These are phyloP conservation scores for Diaporthe humulicola DNA, from an alignment of 2,329 filamentous ascomycete genomes.

Conservation along the genomic window DNA sequence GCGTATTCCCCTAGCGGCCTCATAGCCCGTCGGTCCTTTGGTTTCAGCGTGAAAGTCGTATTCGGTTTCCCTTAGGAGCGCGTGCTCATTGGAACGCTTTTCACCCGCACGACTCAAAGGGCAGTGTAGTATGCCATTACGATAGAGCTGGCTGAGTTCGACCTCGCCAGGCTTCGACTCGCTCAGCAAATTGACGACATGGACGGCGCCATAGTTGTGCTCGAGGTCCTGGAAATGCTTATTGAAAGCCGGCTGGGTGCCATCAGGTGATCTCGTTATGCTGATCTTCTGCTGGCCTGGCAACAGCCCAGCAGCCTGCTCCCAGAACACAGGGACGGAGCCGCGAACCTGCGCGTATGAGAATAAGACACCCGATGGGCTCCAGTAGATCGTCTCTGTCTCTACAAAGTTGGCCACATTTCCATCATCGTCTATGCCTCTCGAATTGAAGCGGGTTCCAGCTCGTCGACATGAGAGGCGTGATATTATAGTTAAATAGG, in stretches of 20 bases:
- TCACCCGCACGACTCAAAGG: conserved; percentile 74
- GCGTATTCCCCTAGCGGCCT: conserved; percentile 88
- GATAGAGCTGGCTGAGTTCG: conserved; percentile 85
- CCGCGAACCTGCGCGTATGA: conserved; percentile 95
- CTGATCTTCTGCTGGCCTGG: conserved; percentile 96
- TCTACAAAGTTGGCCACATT: conserved; percentile 99
- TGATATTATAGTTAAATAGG: conserved; percentile 89
- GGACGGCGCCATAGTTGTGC: conserved; percentile 87
- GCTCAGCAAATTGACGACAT: conserved; percentile 95
- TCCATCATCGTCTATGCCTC: conserved; percentile 96
- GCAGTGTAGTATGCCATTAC: conserved; percentile 80
- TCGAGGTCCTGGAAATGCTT: conserved; percentile 94
- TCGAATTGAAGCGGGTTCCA: conserved; percentile 95
- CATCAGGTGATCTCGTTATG: conserved; percentile 88
- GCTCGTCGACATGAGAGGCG: conserved; percentile 90
- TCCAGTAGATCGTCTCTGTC: conserved; percentile 93
- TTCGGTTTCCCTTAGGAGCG: conserved; percentile 83
- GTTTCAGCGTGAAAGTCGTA: conserved; percentile 98
- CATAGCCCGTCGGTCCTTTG: conserved; percentile 86
- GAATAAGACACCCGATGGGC: conserved; percentile 82
- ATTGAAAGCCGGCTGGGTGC: conserved; percentile 93
- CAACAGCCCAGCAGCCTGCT: conserved; percentile 88
- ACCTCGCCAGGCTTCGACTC: conserved; percentile 88
- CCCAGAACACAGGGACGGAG: conserved; percentile 97
- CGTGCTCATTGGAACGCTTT: conserved; percentile 74